These are phyloP conservation scores for Xylaria scruposa DNA, from an alignment of 495 filamentous ascomycete species.

Conservation along the genomic window DNA sequence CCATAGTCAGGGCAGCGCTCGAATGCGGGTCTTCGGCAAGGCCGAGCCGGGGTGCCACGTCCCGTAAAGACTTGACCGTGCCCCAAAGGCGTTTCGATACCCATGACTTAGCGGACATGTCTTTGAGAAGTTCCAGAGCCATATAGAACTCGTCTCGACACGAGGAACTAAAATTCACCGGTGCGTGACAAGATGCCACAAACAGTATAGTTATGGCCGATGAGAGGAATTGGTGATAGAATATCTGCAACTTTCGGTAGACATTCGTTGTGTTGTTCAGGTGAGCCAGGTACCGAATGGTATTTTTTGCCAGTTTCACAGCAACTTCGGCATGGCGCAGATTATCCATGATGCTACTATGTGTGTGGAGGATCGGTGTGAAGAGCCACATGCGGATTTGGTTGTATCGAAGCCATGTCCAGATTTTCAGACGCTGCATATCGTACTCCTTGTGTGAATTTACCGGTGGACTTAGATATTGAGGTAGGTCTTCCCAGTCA, in stretches of 20 bases:
- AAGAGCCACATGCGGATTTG: constrained; percentile 85
- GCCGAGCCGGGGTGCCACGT: constrained; percentile 79
- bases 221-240: constrained; percentile 87
- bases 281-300: constrained; percentile 73
- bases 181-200: constrained; percentile 82
- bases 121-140: constrained; percentile 81
- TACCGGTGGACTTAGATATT: constrained; percentile 36
- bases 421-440: constrained; percentile 65
- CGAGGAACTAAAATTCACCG: constrained; percentile 72
- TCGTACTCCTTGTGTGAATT: constrained; percentile 49
- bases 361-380: constrained; percentile 78
- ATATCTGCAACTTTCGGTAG: constrained; percentile 79
- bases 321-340: constrained; percentile 70
- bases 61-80: constrained; percentile 78
- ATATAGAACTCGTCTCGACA: constrained; percentile 88
- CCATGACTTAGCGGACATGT: constrained; percentile 78
- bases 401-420: constrained; percentile 73
- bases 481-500: constrained; percentile 41
- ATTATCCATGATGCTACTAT: constrained; percentile 76
- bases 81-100: constrained; percentile 83
- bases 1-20: constrained; percentile 40
- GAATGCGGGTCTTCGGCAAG: constrained; percentile 54
- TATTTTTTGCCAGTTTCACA: constrained; percentile 80
- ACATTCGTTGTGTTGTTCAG: constrained; percentile 82
- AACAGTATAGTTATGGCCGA: constrained; percentile 82